A percentile compares a stretch with the other conserved stretches of the same genome.
Evolutionary conservation across 1,139 yeast genomes (phyloP).

Genomic region (Kurtzmaniella natalensis): DNA sequence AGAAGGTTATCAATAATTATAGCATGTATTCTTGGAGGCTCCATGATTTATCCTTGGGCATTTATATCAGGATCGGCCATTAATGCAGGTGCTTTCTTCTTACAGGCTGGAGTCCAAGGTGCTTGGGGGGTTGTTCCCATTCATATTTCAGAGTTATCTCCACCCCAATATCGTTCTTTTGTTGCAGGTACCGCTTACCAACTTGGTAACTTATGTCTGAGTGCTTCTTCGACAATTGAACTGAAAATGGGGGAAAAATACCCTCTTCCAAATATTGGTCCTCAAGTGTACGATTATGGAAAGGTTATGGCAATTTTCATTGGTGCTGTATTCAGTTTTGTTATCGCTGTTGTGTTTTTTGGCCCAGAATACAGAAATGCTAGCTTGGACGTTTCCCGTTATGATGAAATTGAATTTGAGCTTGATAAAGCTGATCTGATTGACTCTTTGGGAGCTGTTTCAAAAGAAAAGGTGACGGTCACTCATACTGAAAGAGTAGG

Average conservation of each 20-base stretch:
- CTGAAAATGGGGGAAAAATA: slow-evolving; percentile 66
- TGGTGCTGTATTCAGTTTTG: slow-evolving; percentile 72
- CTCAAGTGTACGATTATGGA: slow-evolving; percentile 24
- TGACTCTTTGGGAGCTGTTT: slow-evolving; percentile 11
- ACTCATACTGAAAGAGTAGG: too few relatives aligned
- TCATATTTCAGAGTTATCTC: slow-evolving; percentile 72
- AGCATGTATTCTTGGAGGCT: slow-evolving; percentile 65
- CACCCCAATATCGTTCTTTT: slow-evolving; percentile 69
- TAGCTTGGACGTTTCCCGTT: slow-evolving; percentile 16
- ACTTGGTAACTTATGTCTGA: slow-evolving; percentile 77
- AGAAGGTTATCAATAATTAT: slow-evolving; percentile 36
- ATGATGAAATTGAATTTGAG: slow-evolving; percentile 14
- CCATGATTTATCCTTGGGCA: slow-evolving; percentile 72
- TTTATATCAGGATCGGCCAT: slow-evolving; percentile 50
- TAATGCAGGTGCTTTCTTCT: slow-evolving; percentile 74
- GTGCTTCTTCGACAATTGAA: slow-evolving; percentile 83
- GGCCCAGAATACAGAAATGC: slow-evolving; percentile 71
- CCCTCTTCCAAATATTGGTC: slow-evolving; percentile 31
- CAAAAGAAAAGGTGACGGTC: too few relatives aligned
- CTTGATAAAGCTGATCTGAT: slow-evolving; percentile 10
- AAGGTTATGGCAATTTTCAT: slow-evolving; percentile 78
- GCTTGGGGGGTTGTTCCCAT: slow-evolving; percentile 87
- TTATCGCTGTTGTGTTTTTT: slow-evolving; percentile 51
- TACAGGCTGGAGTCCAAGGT: slow-evolving; percentile 82
- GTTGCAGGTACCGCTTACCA: slow-evolving; percentile 76